A percentile compares a stretch with the other conserved stretches of the same genome.
These are phyloP conservation scores for Pichia thaimueangensis DNA, from an alignment of 805 yeast genomes.

Conservation along the genomic window DNA sequence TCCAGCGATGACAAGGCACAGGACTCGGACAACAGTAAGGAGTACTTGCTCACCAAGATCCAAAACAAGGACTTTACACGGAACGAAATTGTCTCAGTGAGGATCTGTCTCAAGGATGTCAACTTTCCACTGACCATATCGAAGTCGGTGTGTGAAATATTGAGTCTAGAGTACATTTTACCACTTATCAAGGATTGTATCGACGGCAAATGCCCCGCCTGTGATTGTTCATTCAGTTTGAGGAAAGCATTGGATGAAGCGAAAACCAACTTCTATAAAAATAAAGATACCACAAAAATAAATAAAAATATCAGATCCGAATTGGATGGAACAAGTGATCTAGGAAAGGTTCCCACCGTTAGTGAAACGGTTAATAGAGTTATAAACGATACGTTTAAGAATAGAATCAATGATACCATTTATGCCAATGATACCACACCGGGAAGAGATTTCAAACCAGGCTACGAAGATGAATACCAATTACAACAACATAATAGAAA, in stretches of 20 bases:
- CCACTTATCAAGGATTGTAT: not conserved
- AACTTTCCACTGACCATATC: slow-evolving; percentile 6
- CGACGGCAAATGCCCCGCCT: not conserved
- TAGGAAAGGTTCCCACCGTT: too few relatives aligned
- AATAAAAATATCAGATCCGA: too few relatives aligned
- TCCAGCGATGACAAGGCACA: not conserved
- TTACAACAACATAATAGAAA: not conserved
- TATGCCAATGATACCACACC: not conserved
- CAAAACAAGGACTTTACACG: too few relatives aligned
- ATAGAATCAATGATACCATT: not conserved
- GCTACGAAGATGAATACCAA: slow-evolving; percentile 14
- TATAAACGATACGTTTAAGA: not conserved
- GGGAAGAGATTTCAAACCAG: not conserved
- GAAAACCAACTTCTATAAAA: not conserved
- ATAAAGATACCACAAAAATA: too few relatives aligned
- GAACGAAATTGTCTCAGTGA: not conserved
- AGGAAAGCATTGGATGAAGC: not conserved
- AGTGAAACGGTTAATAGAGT: too few relatives aligned
- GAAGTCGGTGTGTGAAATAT: not conserved
- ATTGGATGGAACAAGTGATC: too few relatives aligned
- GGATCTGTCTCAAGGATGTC: not conserved
- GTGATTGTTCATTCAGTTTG: not conserved
- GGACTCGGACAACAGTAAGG: not conserved
- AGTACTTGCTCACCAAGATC: not conserved
- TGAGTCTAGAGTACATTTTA: not conserved